Evolutionary conservation across 2,329 filamentous ascomycete genomes (phyloP), one percentile per base, ranked within the genome.

Genomic region (Capronia americana): DNA sequence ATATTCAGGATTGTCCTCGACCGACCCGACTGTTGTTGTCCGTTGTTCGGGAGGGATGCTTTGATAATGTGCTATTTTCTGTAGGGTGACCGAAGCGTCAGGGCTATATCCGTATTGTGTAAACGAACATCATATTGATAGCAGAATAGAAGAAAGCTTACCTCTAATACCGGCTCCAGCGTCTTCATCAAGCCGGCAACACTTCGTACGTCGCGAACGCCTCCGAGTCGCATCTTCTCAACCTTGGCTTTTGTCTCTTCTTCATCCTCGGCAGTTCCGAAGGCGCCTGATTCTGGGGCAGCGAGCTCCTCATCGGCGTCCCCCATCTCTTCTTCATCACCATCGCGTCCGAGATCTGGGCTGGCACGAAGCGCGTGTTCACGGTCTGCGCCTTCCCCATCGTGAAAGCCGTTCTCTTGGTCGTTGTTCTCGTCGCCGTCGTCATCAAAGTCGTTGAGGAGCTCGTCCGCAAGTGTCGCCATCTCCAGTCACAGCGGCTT

Each of bases 1-100:
- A 79, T 96, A 97, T 77, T 96, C 93, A 59, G 92, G 92, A 73
- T 96, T 93, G 75, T 96, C 92, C 79, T 97, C 93, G 74, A 96
- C 89, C 63, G 92, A 93, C 73, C 93, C 92, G 67, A 95, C 82
- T 73, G 88, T 86, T 24, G 84, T 86, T 32, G 85, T 87, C 71
- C 85, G 86, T 64, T 88, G 84, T 61, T 87, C 84, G 38, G 88
- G 85, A 4, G 90, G 85, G 73, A 92, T 84, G 50, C 86, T 87
- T 80, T 92, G 88, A 79, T 88, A 95, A 74, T 91, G 83, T 76
- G 86, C 83, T 78, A 96, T 93, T 90, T 92, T 92, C 91, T 95
- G 82, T 76, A 82, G 75, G 74, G 77, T 77, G 77, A 78, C 80
- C 81, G 75, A 78, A 80, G 80, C 75, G 87, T 93, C 86, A 92